These are phyloP conservation scores for Microdochium paspali DNA, from an alignment of 2,329 filamentous ascomycete species.

Conservation along the genomic window DNA sequence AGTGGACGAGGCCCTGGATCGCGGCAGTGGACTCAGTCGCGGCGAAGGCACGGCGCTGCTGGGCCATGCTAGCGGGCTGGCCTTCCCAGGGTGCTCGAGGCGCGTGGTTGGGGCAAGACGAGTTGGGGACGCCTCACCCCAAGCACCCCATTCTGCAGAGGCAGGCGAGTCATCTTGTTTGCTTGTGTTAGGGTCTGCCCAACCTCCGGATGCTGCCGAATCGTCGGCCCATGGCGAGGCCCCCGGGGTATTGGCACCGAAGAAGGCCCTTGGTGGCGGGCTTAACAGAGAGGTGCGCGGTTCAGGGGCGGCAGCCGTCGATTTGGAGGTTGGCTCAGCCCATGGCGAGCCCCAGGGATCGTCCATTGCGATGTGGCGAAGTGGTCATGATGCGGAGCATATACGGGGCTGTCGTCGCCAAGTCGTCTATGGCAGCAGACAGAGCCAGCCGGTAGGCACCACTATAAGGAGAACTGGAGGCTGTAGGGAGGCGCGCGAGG, in stretches of 20 bases:
- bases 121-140: constrained; percentile 17
- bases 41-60: constrained; percentile 25
- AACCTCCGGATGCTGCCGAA: constrained; percentile 24
- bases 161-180: constrained; percentile 11
- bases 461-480: not conserved
- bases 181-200: constrained; percentile 18
- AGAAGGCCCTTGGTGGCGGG: constrained; percentile 31
- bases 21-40: constrained; percentile 16
- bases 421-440: not conserved
- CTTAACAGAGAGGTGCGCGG: constrained; percentile 25
- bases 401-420: not conserved
- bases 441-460: not conserved
- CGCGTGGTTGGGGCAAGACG: constrained; percentile 17
- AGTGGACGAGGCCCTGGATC: constrained; percentile 20
- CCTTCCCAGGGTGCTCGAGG: constrained; percentile 21
- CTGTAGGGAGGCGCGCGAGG: too few relatives aligned
- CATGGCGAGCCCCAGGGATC: constrained; percentile 56
- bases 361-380: constrained; percentile 38
- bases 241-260: constrained; percentile 20
- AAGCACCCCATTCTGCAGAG: constrained; percentile 19
- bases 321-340: constrained; percentile 29
- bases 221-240: constrained; percentile 33
- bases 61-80: constrained; percentile 30
- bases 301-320: constrained; percentile 17
- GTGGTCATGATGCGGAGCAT: constrained; percentile 15